Conservation (phyloP, 768 basidiomycete species). For the Boletellus ananas region DNA sequence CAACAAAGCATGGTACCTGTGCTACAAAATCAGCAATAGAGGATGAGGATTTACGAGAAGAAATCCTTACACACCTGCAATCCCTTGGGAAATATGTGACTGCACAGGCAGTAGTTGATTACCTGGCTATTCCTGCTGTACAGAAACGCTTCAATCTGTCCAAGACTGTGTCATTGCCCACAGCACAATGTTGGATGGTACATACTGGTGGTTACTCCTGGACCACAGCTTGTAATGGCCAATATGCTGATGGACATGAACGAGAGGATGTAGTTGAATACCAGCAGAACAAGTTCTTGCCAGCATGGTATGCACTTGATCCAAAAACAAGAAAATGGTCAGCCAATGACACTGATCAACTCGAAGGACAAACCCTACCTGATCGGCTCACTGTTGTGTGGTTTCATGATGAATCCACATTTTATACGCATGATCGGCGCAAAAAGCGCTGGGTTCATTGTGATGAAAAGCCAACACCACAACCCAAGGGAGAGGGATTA, state of each 20-base stretch:
- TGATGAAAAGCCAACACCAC: background rate
- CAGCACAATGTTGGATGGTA: conserved; percentile 22
- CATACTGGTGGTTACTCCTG: conserved; percentile 24
- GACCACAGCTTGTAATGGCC: conserved; percentile 11
- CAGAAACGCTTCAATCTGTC: background rate
- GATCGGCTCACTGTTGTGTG: too few species aligned
- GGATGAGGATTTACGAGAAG: conserved; percentile 30
- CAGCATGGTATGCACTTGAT: background rate
- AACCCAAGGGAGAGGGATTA: background rate
- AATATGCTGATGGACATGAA: conserved; percentile 2
- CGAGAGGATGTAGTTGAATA: conserved; percentile 13
- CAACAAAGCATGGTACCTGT: conserved; percentile 8
- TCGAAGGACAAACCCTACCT: background rate
- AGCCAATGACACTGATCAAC: background rate
- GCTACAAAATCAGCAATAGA: conserved; percentile 20
- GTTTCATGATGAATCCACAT: background rate
- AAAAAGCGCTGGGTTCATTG: background rate
- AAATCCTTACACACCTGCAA: conserved; percentile 19
- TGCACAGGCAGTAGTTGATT: conserved; percentile 24
- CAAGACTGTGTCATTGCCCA: background rate
- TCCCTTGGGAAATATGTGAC: conserved; percentile 20
- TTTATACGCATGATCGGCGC: background rate
- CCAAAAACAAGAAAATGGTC: background rate
- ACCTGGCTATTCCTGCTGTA: background rate
- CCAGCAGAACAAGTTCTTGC: conserved; percentile 3